Percentiles rank a stretch among this genome's conserved stretches.
Evolutionary conservation across 78 protist species (phyloP).

Genomic region (Chrysochromulina parva): DNA sequence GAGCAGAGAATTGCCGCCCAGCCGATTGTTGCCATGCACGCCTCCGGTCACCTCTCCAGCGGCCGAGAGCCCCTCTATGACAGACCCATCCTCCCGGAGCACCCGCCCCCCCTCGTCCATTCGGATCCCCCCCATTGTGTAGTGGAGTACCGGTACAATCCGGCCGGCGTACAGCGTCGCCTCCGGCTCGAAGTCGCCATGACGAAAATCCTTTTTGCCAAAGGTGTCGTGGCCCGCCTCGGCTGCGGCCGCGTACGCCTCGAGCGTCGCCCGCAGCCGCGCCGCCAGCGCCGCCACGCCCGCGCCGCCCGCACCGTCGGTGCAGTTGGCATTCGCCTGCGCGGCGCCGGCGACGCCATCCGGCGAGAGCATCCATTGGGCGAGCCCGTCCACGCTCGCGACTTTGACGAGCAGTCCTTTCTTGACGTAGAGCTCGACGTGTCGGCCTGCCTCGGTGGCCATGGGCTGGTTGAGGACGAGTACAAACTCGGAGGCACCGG

Average conservation of each 20-base stretch:
- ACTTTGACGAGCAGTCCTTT: constrained; percentile 33
- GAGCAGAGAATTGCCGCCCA: constrained; percentile 82
- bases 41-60: constrained; percentile 90
- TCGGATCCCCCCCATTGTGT: constrained; percentile 80
- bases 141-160: constrained; percentile 83
- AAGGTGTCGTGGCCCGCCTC: constrained; percentile 46
- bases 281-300: neutral
- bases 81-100: neutral
- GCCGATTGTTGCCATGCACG: constrained; percentile 87
- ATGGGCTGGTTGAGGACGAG: neutral
- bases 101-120: constrained; percentile 41
- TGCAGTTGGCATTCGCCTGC: neutral
- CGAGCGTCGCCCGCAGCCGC: constrained; percentile 47
- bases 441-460: constrained; percentile 4
- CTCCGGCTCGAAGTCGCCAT: neutral
- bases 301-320: no score
- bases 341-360: neutral
- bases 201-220: constrained; percentile 59
- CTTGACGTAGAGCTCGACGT: constrained; percentile 24
- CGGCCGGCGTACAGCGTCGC: constrained; percentile 33
- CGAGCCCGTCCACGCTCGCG: neutral
- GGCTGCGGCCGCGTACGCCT: constrained; percentile 36
- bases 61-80: constrained; percentile 73
- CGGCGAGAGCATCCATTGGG: neutral
- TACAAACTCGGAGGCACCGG: neutral